These are phyloP conservation scores for Gastrolobium villosum DNA, from an alignment of 306 rosid genomes.

Conservation along the genomic window DNA sequence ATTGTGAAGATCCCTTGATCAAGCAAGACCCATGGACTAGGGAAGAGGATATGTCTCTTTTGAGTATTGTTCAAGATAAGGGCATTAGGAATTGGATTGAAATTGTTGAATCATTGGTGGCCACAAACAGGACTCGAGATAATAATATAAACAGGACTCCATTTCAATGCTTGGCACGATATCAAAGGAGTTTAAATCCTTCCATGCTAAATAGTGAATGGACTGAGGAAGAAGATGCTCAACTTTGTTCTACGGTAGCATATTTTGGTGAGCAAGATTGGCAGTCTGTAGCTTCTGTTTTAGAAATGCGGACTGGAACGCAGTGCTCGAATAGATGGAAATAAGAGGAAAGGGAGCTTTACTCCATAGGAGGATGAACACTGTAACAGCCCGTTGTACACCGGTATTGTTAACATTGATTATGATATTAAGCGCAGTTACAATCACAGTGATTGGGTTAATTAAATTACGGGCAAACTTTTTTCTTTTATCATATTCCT, in stretches of 20 bases:
- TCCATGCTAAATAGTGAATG: conserved; percentile 75
- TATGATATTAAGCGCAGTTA: too few species aligned
- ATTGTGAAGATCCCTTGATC: conserved; percentile 82
- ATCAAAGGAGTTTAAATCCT: conserved; percentile 81
- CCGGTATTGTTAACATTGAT: too few species aligned
- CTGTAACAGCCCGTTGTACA: too few species aligned
- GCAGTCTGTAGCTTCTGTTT: conserved; percentile 76
- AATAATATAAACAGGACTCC: conserved; percentile 71
- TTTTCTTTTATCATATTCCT: too few species aligned
- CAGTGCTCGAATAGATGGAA: conserved; percentile 94
- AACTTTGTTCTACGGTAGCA: conserved; percentile 67
- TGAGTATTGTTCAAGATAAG: conserved; percentile 59
- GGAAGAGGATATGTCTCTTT: conserved; percentile 70
- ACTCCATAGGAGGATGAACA: conserved; percentile 70
- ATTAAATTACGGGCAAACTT: too few species aligned
- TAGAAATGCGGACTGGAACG: conserved; percentile 77
- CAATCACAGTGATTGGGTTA: too few species aligned
- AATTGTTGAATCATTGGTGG: conserved; percentile 58
- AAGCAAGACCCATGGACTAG: conserved; percentile 65
- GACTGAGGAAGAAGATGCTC: conserved; percentile 83
- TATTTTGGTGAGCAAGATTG: conserved; percentile 67
- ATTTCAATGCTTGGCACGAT: conserved; percentile 79
- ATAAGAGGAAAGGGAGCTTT: conserved; percentile 64
- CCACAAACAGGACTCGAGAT: conserved; percentile 56
- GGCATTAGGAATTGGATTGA: conserved; percentile 74